Base-by-base conservation (phyloP, 768 basidiomycete species). In the Collybiopsis confluens region DNA sequence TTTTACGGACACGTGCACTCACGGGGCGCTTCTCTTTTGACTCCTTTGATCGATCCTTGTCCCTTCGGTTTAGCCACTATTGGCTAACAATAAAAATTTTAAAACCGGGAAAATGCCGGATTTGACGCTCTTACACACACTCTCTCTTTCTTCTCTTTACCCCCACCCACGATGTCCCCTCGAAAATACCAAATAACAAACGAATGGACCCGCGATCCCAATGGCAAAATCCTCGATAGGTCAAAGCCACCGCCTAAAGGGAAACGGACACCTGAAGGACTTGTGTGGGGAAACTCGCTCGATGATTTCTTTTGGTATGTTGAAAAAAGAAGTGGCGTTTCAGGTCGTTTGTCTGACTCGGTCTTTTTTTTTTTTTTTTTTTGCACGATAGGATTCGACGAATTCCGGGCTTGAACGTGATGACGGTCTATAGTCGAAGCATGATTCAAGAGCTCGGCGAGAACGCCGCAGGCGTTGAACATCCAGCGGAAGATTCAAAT, bases 401-500 rank as follows among this genome's bases (percentile, higher is more conserved):
- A 55, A 47, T 56, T 40, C 65, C 67, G 2, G 62, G 56, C 30
- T 44, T 59, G 27, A 61, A 66, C 47, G 56, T 62, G n/a, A 41
- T 68, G 20, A 64, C 67, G 35, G 58, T 64, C 46, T 72, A 65
- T 63, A 67, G 69, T 21, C 64, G 68, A 37, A 70, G 67, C 56
- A 70, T 70, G 68, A 60, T 72, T 48, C 54, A 63, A 40, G 65
- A 62, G 50, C 58, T 58, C 38, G 67, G 65, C 15, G 68, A 70
- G 52, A 61, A 64, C 50, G 30, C 30, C 6, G 30, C 30, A 33
- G 30, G 30, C 5, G 13, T 33, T 33, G 30, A 33, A 13, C 30
- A 33, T 13, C 30, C 30, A 33, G 6, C 5, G 5, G 30, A 33
- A 33, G n/a, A n/a, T n/a, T 13, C 30, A 6, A 13, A 33, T 5